These are phyloP conservation scores for Podaxis sp. DNA, from an alignment of 768 basidiomycete genomes.

Conservation along the genomic window DNA sequence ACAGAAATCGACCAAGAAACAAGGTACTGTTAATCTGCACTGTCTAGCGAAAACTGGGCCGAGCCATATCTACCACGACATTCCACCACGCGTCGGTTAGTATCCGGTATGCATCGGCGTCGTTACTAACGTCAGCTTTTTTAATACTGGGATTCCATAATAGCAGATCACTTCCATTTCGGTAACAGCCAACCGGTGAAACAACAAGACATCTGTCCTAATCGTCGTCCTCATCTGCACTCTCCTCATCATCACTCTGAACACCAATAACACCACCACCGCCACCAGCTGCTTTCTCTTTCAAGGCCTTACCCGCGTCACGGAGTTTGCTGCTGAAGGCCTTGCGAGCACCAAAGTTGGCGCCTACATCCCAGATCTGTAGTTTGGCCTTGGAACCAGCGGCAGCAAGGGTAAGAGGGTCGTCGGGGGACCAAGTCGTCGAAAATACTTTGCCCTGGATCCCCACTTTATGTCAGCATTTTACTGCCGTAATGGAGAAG, in stretches of 20 bases:
- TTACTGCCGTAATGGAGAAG: not conserved
- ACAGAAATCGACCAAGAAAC: too few species aligned
- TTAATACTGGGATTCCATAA: too few species aligned
- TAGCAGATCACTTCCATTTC: too few species aligned
- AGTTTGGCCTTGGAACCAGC: constrained; percentile 93
- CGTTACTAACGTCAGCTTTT: too few species aligned
- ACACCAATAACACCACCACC: constrained; percentile 71
- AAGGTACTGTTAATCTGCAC: too few species aligned
- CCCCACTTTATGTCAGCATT: not conserved
- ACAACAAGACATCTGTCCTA: not conserved
- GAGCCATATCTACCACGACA: too few species aligned
- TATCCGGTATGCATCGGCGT: too few species aligned
- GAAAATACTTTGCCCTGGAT: constrained; percentile 95
- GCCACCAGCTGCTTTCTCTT: constrained; percentile 51
- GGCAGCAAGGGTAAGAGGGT: constrained; percentile 89
- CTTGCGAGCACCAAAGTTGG: constrained; percentile 79
- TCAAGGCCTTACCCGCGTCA: constrained; percentile 65
- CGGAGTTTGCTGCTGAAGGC: constrained; percentile 78
- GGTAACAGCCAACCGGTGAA: too few species aligned
- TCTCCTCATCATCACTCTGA: constrained; percentile 68
- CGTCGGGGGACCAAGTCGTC: constrained; percentile 87
- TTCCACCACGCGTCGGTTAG: too few species aligned
- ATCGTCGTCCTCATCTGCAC: constrained; percentile 42
- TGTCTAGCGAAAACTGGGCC: too few species aligned
- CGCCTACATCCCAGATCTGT: constrained; percentile 93